These are phyloP conservation scores for Heterobasidion occidentale DNA, from an alignment of 1,284 basidiomycete species.

Conservation along the genomic window DNA sequence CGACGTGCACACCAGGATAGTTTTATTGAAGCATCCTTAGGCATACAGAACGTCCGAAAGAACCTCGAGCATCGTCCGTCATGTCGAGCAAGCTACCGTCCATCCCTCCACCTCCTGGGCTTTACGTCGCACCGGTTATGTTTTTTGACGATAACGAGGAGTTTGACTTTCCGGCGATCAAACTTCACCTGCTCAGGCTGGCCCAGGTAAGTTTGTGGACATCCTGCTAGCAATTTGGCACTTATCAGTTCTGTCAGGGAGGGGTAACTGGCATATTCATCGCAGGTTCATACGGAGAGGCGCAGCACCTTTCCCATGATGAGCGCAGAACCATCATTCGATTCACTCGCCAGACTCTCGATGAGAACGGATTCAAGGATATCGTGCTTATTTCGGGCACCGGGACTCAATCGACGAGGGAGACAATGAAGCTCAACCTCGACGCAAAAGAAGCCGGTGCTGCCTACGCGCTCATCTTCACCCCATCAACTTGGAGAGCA, in stretches of 20 bases:
- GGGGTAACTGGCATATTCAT: constrained; percentile 70
- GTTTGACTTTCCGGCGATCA: too few species aligned
- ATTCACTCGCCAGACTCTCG: constrained; percentile 66
- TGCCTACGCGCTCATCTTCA: constrained; percentile 65
- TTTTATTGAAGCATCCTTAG: too few species aligned
- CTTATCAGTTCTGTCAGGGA: constrained; percentile 28
- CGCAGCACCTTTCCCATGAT: constrained; percentile 65
- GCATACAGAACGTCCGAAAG: too few species aligned
- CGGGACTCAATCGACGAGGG: constrained; percentile 73
- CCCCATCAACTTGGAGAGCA: constrained; percentile 60
- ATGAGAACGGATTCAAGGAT: constrained; percentile 62
- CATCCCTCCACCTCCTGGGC: too few species aligned
- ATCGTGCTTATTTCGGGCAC: constrained; percentile 80
- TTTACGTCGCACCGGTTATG: too few species aligned
- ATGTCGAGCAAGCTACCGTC: too few species aligned
- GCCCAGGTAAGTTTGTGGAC: too few species aligned
- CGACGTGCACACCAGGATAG: too few species aligned
- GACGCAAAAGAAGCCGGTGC: constrained; percentile 82
- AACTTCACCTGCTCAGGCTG: too few species aligned
- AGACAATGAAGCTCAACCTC: constrained; percentile 72
- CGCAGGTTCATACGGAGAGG: constrained; percentile 73
- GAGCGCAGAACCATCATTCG: constrained; percentile 62
- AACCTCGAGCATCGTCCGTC: too few species aligned
- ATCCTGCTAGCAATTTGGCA: too few species aligned
- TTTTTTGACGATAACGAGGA: too few species aligned